These are phyloP conservation scores for Puccinia triticina DNA, from an alignment of 1,284 basidiomycete genomes.

Conservation along the genomic window DNA sequence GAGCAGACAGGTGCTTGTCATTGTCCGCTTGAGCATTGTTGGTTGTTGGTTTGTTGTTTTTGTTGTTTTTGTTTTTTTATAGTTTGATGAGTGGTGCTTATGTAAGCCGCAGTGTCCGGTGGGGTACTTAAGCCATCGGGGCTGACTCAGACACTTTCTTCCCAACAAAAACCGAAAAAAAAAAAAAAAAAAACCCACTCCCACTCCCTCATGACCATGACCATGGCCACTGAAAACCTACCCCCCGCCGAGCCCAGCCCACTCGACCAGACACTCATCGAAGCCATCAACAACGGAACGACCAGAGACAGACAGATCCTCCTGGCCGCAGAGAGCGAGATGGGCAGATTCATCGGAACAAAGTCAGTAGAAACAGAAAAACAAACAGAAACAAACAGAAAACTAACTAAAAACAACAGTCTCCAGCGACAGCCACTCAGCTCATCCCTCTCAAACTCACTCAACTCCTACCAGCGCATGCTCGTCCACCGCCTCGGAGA, in stretches of 20 bases:
- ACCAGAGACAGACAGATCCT: conserved; percentile 46
- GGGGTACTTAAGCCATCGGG: too few relatives aligned
- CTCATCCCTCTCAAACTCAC: conserved; percentile 31
- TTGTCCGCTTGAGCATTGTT: too few relatives aligned
- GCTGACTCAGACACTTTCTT: too few relatives aligned
- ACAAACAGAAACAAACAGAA: not conserved
- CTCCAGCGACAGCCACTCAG: conserved; percentile 31
- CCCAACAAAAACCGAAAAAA: too few relatives aligned
- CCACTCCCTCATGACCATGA: not conserved
- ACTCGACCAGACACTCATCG: conserved; percentile 32
- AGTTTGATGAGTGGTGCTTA: too few relatives aligned
- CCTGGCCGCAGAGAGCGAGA: conserved; percentile 34
- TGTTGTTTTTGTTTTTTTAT: too few relatives aligned
- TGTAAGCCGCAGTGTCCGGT: too few relatives aligned
- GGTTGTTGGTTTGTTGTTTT: too few relatives aligned
- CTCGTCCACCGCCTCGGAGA: conserved; percentile 50
- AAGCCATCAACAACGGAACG: conserved; percentile 44
- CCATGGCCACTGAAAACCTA: not conserved
- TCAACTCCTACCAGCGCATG: conserved; percentile 51
- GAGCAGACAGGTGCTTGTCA: not conserved
- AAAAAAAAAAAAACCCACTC: too few relatives aligned
- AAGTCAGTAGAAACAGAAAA: conserved; percentile 9
- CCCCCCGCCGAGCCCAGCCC: not conserved
- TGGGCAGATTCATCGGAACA: conserved; percentile 34
- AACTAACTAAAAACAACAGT: conserved; percentile 12